Evolutionary conservation across 345 rosid genomes (phyloP), one percentile per base, ranked within the genome.

Genomic region (Acer negundo): DNA sequence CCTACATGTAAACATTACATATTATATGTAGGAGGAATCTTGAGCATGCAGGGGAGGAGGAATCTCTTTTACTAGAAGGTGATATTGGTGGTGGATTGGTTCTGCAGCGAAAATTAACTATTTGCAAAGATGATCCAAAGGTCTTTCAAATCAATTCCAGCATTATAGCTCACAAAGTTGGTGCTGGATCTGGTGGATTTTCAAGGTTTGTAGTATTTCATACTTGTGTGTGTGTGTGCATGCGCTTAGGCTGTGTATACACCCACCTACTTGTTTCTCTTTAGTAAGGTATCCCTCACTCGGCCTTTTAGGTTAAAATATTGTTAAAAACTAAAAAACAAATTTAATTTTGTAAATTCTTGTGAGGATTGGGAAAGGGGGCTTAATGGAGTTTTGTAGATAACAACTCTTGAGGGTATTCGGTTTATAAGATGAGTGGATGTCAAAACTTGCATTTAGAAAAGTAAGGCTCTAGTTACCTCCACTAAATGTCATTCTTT

Each of bases 111-210:
- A 51, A 78, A 53, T 85, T 95, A 72, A 80, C 78, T 6, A 86
- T 93, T 75, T 85, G 70, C 35, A 82, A 80, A 63, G 90, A 84
- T 70, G 75, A 86, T 72, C 83, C 91, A 0, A 87, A 81, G 61
- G 67, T 87, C 83, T 78, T 93, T 70, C 87, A 53, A 13, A 88
- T 93, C 71, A 85, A 87, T 53, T 95, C 98, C 77, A 81, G 84
- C 82, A 83, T 95, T 80, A 69, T 89, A 80, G 96, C 93, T 63
- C 88, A 78, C 62, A 91, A 83, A 7, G 93, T 95, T 70, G 99
- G 94, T 81, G 94, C 99, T 80, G 96, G 99, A 58, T 95, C 98
- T 62, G 95, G 98, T 44, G 98, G 95, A 83, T 93, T 78, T 86
- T 93, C 98, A 84, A 95, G 98, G 98, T 93, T 62, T 80, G 82